These are phyloP conservation scores for Amylocarpus encephaloides DNA, from an alignment of 2,329 filamentous ascomycete species.

Conservation along the genomic window DNA sequence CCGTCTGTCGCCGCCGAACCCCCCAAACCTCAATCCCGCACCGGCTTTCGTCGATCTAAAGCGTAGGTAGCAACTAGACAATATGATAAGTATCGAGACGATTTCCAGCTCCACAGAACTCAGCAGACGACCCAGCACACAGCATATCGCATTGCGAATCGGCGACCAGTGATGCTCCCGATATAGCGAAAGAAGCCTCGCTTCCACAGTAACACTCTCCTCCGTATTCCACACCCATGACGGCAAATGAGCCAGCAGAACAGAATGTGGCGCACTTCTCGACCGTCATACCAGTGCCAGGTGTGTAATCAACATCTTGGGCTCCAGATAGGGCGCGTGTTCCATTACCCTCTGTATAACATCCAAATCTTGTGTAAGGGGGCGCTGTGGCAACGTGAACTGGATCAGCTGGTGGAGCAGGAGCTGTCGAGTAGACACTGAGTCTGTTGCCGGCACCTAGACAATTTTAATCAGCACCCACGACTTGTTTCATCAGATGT, in stretches of 20 bases:
- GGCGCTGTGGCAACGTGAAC: conserved; percentile 2
- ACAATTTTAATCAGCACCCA: not conserved
- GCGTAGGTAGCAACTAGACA: not conserved
- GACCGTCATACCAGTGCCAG: conserved; percentile 8
- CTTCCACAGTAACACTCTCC: conserved; percentile 35
- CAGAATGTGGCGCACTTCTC: conserved; percentile 19
- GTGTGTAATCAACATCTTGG: not conserved
- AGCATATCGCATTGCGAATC: conserved; percentile 21
- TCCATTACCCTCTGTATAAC: conserved; percentile 19
- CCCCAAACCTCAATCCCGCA: too few relatives aligned
- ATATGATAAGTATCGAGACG: conserved; percentile 20
- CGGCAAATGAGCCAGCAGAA: conserved; percentile 22
- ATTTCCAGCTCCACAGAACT: conserved; percentile 26
- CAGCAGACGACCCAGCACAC: conserved; percentile 23
- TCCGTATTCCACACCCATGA: conserved; percentile 42
- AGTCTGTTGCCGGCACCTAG: conserved; percentile 19
- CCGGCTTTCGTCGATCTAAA: too few relatives aligned
- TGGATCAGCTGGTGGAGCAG: conserved; percentile 6
- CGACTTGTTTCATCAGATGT: not conserved
- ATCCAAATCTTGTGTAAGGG: conserved; percentile 8
- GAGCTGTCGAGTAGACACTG: conserved; percentile 16
- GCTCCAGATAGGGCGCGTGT: conserved; percentile 36
- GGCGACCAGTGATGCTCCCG: conserved; percentile 9
- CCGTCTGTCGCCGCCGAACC: not conserved
- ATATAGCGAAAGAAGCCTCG: conserved; percentile 3